phyloP scores from a whole-genome alignment of 2,329 filamentous ascomycete species.

The Xylaria sp. region DNA sequence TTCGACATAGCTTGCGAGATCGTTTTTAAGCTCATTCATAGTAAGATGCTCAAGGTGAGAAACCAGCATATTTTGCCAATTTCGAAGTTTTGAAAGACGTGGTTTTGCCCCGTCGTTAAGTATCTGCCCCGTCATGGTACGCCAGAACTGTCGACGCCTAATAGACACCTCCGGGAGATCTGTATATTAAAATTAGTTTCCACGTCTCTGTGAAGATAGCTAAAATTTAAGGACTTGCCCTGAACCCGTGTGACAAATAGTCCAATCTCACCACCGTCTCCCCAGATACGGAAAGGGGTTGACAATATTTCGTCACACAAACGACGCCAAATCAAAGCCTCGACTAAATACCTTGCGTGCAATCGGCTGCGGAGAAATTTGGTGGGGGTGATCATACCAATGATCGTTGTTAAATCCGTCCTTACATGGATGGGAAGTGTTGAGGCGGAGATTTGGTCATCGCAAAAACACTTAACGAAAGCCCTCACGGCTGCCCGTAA shows the following conservation, averaged over 20 bases:
- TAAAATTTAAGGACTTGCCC: not conserved
- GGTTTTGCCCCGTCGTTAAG: not conserved
- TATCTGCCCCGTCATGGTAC: not conserved
- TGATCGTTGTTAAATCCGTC: not conserved
- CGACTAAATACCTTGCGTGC: constrained; percentile 5
- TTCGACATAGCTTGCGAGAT: not conserved
- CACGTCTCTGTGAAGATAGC: not conserved
- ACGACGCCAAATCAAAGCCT: constrained; percentile 9
- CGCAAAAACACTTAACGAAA: not conserved
- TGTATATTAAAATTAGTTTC: not conserved
- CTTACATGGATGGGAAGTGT: not conserved
- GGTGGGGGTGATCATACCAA: not conserved
- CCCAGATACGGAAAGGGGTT: constrained; percentile 6
- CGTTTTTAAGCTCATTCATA: not conserved
- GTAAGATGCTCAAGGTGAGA: not conserved
- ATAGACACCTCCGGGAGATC: not conserved
- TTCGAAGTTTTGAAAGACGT: not conserved
- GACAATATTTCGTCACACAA: not conserved
- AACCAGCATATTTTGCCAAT: not conserved
- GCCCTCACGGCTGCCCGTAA: not conserved
- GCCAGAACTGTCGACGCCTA: constrained; percentile 2
- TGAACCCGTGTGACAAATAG: not conserved
- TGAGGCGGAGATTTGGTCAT: not conserved
- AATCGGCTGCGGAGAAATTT: not conserved
- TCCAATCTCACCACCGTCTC: not conserved